These are phyloP conservation scores for Pestalotiopsis sp. DNA, from an alignment of 2,329 filamentous ascomycete genomes.

Conservation along the genomic window DNA sequence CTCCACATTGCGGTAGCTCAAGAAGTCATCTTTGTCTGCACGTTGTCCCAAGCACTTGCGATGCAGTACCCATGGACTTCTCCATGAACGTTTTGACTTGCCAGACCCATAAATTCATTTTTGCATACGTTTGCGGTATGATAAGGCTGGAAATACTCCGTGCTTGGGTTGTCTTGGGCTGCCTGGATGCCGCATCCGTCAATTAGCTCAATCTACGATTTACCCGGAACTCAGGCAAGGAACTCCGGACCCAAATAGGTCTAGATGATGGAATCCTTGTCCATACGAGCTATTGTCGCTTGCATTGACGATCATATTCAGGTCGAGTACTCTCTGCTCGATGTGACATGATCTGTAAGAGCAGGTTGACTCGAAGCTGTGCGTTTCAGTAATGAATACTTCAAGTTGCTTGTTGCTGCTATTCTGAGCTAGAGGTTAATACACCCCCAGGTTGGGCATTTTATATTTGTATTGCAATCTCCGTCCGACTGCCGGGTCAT, in stretches of 20 bases:
- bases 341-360: not conserved
- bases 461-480: too few species aligned
- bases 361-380: not conserved
- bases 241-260: slow-evolving; percentile 7
- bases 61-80: too few species aligned
- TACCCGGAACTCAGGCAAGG: slow-evolving; percentile 11
- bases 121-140: not conserved
- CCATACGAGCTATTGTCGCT: not conserved
- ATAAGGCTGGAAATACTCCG: not conserved
- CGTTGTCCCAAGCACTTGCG: too few species aligned
- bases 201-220: not conserved
- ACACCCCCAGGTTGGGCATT: too few species aligned
- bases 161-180: not conserved
- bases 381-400: too few species aligned
- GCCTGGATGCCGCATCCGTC: not conserved
- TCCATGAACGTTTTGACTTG: too few species aligned
- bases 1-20: too few species aligned
- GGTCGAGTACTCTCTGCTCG: not conserved
- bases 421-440: too few species aligned
- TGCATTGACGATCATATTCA: not conserved
- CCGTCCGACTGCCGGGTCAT: too few species aligned
- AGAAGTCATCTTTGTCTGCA: too few species aligned
- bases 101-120: not conserved
- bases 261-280: not conserved
- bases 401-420: too few species aligned